Evolutionary conservation across 805 yeast genomes (phyloP).

Genomic region (Candida verbasci): DNA sequence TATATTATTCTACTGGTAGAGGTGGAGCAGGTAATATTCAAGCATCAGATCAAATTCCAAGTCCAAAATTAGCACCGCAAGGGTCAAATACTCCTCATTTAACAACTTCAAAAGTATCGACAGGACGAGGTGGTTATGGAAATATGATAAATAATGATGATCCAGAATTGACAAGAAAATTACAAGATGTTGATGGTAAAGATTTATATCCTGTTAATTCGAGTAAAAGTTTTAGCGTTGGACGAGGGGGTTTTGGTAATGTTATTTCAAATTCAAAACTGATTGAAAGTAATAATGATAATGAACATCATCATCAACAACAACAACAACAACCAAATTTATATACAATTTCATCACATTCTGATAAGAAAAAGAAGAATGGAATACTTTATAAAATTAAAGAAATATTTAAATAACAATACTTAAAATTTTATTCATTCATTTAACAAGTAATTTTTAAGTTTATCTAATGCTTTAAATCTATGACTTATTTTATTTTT

Average conservation of each 20-base stretch:
- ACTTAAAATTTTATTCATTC: not conserved
- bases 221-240: slow-evolving; percentile 46
- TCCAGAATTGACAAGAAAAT: slow-evolving; percentile 52
- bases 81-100: slow-evolving; percentile 62
- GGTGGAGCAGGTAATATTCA: slow-evolving; percentile 76
- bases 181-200: slow-evolving; percentile 61
- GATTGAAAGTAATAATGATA: slow-evolving; percentile 15
- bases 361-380: slow-evolving; percentile 21
- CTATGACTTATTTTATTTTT: slow-evolving; percentile 89
- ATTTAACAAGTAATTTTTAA: slow-evolving; percentile 50
- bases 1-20: slow-evolving; percentile 63
- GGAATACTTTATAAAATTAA: slow-evolving; percentile 44
- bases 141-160: slow-evolving; percentile 65
- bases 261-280: slow-evolving; percentile 34
- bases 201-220: slow-evolving; percentile 42
- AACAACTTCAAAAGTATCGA: slow-evolving; percentile 52
- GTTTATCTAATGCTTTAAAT: slow-evolving; percentile 71
- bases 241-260: slow-evolving; percentile 67
- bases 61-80: slow-evolving; percentile 53
- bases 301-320: too few relatives aligned
- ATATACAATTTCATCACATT: slow-evolving; percentile 33
- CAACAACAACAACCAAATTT: slow-evolving; percentile 18
- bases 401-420: slow-evolving; percentile 25
- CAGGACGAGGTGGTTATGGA: slow-evolving; percentile 80
- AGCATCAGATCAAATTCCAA: slow-evolving; percentile 37